Evolutionary conservation across 164 flowering plant genomes (phyloP).

Genomic region (Tetrastigma voinierianum): DNA sequence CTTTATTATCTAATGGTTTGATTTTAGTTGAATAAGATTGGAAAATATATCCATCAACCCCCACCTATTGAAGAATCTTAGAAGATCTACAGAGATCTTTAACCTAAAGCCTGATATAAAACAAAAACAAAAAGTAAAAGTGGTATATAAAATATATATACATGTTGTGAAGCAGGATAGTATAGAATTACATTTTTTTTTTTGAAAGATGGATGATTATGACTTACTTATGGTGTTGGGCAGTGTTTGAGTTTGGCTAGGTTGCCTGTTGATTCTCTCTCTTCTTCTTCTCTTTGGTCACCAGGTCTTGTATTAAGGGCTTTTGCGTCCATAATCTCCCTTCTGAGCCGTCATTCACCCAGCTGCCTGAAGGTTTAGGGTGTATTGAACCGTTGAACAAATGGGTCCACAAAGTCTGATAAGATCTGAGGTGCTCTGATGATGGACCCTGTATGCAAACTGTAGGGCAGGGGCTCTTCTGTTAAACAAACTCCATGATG

Average conservation of each 20-base stretch:
- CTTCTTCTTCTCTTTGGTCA: constrained; percentile 90
- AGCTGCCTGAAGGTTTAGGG: too few species aligned
- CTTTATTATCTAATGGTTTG: constrained; percentile 10
- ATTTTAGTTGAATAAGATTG: neutral
- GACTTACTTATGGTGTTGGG: constrained; percentile 93
- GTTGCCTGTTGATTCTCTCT: constrained; percentile 93
- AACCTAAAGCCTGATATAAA: constrained; percentile 3
- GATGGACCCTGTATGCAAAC: constrained; percentile 59
- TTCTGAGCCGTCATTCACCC: constrained; percentile 84
- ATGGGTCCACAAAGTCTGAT: constrained; percentile 55
- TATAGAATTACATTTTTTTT: neutral
- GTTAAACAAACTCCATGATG: constrained; percentile 45
- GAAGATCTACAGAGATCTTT: constrained; percentile 19
- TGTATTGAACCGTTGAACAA: constrained; percentile 46
- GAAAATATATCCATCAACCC: constrained; percentile 9
- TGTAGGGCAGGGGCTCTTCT: constrained; percentile 47
- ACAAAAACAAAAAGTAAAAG: constrained; percentile 17
- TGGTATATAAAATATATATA: neutral
- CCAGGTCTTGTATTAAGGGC: too few species aligned
- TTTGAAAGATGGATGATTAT: neutral
- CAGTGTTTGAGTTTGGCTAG: constrained; percentile 83
- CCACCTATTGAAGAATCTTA: constrained; percentile 15
- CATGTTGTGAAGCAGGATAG: constrained; percentile 14
- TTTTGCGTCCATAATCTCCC: constrained; percentile 98
- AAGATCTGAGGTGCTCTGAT: constrained; percentile 55